Conservation (phyloP, 768 basidiomycete genomes). For the Myochromella boudieri region DNA sequence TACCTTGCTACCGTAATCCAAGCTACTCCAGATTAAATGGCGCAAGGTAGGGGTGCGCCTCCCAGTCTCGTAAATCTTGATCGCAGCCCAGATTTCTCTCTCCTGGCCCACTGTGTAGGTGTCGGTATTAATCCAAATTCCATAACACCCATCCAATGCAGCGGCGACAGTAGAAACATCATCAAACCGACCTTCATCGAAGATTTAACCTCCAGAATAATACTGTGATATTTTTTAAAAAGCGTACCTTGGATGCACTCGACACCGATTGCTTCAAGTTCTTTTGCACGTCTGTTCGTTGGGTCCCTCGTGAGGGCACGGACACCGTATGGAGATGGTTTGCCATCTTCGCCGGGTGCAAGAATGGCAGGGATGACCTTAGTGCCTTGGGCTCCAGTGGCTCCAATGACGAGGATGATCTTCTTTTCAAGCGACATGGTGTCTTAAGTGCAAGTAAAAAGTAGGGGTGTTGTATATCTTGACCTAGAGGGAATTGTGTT, state of each 20-base stretch:
- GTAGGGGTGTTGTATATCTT: slow-evolving; percentile 6
- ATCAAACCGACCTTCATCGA: slow-evolving; percentile 36
- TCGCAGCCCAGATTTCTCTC: slow-evolving; percentile 37
- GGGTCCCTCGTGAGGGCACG: slow-evolving; percentile 41
- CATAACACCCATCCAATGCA: slow-evolving; percentile 35
- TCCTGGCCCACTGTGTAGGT: slow-evolving; percentile 41
- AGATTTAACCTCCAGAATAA: no score
- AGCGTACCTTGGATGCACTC: slow-evolving; percentile 37
- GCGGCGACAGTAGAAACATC: slow-evolving; percentile 27
- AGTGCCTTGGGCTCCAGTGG: slow-evolving; percentile 45
- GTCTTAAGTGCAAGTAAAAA: background rate
- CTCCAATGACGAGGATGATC: slow-evolving; percentile 44
- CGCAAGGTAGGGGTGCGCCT: slow-evolving; percentile 29
- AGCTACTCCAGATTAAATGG: slow-evolving; percentile 42
- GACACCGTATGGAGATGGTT: slow-evolving; percentile 40
- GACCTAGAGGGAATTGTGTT: no score
- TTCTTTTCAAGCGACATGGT: slow-evolving; percentile 25
- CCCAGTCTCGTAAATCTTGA: slow-evolving; percentile 41
- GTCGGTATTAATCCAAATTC: slow-evolving; percentile 41
- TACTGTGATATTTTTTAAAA: no score
- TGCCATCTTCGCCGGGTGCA: slow-evolving; percentile 30
- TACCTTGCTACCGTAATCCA: slow-evolving; percentile 42
- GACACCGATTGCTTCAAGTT: slow-evolving; percentile 33
- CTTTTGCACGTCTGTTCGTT: slow-evolving; percentile 30
- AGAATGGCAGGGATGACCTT: slow-evolving; percentile 38